These are phyloP conservation scores for Monascus purpureus DNA, from an alignment of 495 filamentous ascomycete species.

Conservation along the genomic window DNA sequence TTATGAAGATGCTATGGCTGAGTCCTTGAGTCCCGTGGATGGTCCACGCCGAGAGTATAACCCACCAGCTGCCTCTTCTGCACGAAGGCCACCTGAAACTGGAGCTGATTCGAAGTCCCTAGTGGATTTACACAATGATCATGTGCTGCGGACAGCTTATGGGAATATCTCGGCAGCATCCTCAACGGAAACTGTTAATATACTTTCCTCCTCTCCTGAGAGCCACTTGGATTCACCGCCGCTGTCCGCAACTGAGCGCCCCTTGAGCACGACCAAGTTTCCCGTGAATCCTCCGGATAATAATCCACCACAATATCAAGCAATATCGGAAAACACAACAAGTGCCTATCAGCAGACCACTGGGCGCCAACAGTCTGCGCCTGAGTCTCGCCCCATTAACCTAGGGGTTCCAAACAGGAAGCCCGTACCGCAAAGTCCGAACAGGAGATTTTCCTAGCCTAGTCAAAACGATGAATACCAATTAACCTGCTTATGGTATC, in stretches of 20 bases:
- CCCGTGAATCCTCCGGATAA: slow-evolving; percentile 15
- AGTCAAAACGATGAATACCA: not conserved
- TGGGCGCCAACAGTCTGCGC: slow-evolving; percentile 10
- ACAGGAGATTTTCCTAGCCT: not conserved
- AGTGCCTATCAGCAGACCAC: slow-evolving; percentile 5
- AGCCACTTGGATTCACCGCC: slow-evolving; percentile 26
- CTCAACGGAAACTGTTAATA: slow-evolving; percentile 33
- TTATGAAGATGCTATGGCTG: slow-evolving; percentile 85
- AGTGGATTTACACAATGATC: slow-evolving; percentile 15
- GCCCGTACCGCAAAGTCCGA: slow-evolving; percentile 24
- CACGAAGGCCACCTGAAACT: slow-evolving; percentile 17
- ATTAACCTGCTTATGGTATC: too few relatives aligned
- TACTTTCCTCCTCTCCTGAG: slow-evolving; percentile 30
- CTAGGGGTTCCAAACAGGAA: slow-evolving; percentile 28
- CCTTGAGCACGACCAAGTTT: slow-evolving; percentile 28
- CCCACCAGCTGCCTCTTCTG: slow-evolving; percentile 34
- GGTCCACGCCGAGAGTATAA: slow-evolving; percentile 51
- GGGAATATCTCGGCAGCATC: slow-evolving; percentile 14
- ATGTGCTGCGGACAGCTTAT: slow-evolving; percentile 12
- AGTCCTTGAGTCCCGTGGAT: slow-evolving; percentile 51
- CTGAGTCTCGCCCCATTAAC: slow-evolving; percentile 22
- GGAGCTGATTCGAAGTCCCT: slow-evolving; percentile 29
- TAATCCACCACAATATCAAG: slow-evolving; percentile 25
- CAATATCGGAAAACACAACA: slow-evolving; percentile 11
- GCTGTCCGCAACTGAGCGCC: slow-evolving; percentile 18